Evolutionary conservation across 1,284 basidiomycete species (phyloP).

Genomic region (Anthracocystis walkeri): DNA sequence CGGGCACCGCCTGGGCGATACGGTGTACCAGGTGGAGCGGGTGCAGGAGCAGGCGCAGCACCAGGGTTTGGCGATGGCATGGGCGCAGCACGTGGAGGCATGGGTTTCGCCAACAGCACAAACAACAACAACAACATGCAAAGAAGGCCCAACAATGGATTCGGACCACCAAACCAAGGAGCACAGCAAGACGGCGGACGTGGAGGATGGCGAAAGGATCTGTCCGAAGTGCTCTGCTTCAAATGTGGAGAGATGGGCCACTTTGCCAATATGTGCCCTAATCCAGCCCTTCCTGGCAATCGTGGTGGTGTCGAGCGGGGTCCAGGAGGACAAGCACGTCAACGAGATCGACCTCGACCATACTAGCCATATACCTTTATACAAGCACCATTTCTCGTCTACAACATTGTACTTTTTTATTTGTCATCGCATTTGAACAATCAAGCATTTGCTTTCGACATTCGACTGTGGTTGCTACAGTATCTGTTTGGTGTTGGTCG

Average conservation of each 20-base stretch:
- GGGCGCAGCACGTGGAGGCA: constrained; percentile 6
- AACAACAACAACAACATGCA: constrained; percentile 23
- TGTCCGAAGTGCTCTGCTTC: constrained; percentile 65
- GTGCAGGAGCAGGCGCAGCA: constrained; percentile 15
- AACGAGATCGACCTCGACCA: constrained; percentile 32
- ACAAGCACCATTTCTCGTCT: neutral
- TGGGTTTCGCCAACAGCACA: constrained; percentile 5
- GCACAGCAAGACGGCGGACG: constrained; percentile 25
- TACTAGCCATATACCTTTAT: constrained; percentile 16
- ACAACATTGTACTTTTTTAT: constrained; percentile 6
- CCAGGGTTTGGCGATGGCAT: constrained; percentile 2
- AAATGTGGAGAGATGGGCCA: constrained; percentile 67
- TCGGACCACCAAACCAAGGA: constrained; percentile 10
- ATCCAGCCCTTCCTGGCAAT: constrained; percentile 59
- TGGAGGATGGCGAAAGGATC: constrained; percentile 52
- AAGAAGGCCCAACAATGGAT: constrained; percentile 20
- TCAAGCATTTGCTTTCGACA: no score
- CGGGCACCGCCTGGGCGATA: constrained; percentile 34
- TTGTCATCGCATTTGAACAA: neutral
- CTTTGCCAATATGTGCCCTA: constrained; percentile 67
- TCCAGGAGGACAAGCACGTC: constrained; percentile 35
- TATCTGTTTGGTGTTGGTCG: no score
- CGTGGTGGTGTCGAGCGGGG: constrained; percentile 58
- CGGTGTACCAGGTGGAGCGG: constrained; percentile 25
- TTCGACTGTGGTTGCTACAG: no score